A percentile compares a stretch with the other conserved stretches of the same genome.
These are phyloP conservation scores for Oenanthe sinensis DNA, from an alignment of 129 eudicot species.

Conservation along the genomic window DNA sequence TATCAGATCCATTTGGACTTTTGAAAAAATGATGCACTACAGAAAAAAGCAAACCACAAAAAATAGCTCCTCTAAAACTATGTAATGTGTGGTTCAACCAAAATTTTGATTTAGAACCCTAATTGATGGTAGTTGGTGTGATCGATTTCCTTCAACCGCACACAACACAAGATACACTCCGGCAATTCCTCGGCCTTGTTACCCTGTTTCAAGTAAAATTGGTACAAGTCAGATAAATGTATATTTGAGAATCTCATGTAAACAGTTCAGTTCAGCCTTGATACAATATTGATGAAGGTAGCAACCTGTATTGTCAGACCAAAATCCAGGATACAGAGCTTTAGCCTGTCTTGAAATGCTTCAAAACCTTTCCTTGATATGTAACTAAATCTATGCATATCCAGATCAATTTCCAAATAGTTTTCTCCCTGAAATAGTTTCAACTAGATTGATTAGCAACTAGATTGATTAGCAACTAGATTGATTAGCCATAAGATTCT, in stretches of 20 bases:
- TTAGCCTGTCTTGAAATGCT: conserved; percentile 72
- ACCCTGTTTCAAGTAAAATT: conserved; percentile 51
- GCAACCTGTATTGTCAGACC: conserved; percentile 91
- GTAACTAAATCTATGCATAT: conserved; percentile 91
- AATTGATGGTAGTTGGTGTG: conserved; percentile 50
- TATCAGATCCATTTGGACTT: neutral
- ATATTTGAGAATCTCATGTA: neutral
- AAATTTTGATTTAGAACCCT: conserved; percentile 28
- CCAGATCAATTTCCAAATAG: conserved; percentile 91
- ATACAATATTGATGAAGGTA: neutral
- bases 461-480: too few species aligned
- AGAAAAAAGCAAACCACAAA: neutral
- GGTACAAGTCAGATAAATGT: neutral
- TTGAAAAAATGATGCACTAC: neutral
- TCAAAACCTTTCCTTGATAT: conserved; percentile 91
- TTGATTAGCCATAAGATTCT: neutral
- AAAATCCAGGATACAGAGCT: conserved; percentile 66
- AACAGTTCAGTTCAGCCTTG: neutral
- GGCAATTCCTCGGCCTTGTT: conserved; percentile 85
- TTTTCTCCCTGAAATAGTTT: conserved; percentile 73
- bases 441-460: neutral
- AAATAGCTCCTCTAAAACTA: conserved; percentile 3
- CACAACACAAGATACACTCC: conserved; percentile 69
- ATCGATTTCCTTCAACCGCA: conserved; percentile 69
- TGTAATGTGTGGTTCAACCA: neutral